These are phyloP conservation scores for Coemansia furcata DNA, from an alignment of 192 early-diverging fungal species.

Conservation along the genomic window DNA sequence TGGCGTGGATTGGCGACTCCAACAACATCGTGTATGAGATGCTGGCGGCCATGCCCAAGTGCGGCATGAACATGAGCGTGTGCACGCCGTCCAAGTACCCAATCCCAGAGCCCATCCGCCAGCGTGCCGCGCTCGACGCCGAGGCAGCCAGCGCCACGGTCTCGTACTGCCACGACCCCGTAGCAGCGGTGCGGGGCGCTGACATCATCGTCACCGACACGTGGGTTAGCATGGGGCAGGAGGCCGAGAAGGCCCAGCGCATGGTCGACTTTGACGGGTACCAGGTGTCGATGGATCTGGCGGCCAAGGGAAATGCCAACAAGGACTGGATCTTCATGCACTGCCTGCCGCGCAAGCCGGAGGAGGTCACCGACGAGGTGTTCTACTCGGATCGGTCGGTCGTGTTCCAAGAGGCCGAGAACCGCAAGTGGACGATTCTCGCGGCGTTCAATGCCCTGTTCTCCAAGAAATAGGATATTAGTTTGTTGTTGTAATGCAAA, in stretches of 20 bases:
- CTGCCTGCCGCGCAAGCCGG: conserved; percentile 92
- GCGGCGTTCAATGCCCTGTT: conserved; percentile 73
- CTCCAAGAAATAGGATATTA: conserved; percentile 10
- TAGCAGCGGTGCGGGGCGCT: conserved; percentile 73
- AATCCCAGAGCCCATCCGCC: conserved; percentile 66
- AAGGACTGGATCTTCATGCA: conserved; percentile 97
- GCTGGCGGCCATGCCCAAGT: conserved; percentile 82
- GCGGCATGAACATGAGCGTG: conserved; percentile 77
- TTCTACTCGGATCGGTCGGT: conserved; percentile 89
- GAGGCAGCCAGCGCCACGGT: conserved; percentile 51
- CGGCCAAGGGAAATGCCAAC: conserved; percentile 71
- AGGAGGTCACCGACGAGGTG: conserved; percentile 97
- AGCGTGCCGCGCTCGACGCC: conserved; percentile 66
- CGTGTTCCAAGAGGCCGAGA: conserved; percentile 97
- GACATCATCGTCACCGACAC: conserved; percentile 97
- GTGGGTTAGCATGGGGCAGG: conserved; percentile 99
- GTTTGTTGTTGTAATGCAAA: conserved; percentile 22
- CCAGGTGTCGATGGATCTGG: conserved; percentile 87
- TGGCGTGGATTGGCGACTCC: conserved; percentile 99
- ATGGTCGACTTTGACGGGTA: conserved; percentile 83
- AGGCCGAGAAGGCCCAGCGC: conserved; percentile 82
- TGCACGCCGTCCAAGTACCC: conserved; percentile 86
- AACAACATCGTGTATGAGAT: conserved; percentile 96
- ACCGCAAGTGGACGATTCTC: conserved; percentile 98
- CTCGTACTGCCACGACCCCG: conserved; percentile 64